Base-by-base conservation (phyloP, 345 rosid genomes). In the Abelmoschus esculentus region DNA sequence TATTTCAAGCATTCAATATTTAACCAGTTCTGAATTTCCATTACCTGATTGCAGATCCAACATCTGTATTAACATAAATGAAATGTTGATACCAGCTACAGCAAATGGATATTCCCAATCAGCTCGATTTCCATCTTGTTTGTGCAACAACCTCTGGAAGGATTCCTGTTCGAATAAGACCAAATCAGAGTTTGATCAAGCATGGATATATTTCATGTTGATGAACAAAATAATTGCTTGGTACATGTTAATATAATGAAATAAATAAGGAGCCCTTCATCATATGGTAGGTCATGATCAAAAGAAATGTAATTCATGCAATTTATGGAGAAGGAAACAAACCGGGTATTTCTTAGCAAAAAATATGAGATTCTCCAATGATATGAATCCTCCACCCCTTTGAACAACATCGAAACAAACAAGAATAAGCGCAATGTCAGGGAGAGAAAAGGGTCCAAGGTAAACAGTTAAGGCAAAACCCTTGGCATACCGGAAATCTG, bases 41-140 rank as follows among this genome's bases (percentile, higher is more conserved):
- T 70, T 82, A 87, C 98, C 99, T 80, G 96, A 81, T 50, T 90
- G 96, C 69, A 91, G 89, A 77, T 90, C 97, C 80, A 95, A 67
- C 96, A 90, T 88, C 69, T 95, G 96, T 22, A 80, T 86, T 77
- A 91, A 73, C 93, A 84, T 88, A 79, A 95, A 95, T n/a, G 99
- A 95, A 64, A 95, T 85, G 74, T 91, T 91, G 80, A 95, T 81
- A 49, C 99, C 99, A 75, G 99, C 98, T 10, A 91, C 99, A 9
- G 98, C 96, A 57, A 95, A 95, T 6, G 99, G 99, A 82, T 95
- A 95, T 79, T 95, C 99, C 99, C 99, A 95, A 62, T 86, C 98
- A 6, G 93, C 93, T 82, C 98, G 80, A 12, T 44, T 82, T 72
- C 99, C 99, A 40, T 95, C 99, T 83, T 76, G 69, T 78, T 95